Conservation (phyloP, 202 grass and related monocot species). For the Eragrostis tef region DNA sequence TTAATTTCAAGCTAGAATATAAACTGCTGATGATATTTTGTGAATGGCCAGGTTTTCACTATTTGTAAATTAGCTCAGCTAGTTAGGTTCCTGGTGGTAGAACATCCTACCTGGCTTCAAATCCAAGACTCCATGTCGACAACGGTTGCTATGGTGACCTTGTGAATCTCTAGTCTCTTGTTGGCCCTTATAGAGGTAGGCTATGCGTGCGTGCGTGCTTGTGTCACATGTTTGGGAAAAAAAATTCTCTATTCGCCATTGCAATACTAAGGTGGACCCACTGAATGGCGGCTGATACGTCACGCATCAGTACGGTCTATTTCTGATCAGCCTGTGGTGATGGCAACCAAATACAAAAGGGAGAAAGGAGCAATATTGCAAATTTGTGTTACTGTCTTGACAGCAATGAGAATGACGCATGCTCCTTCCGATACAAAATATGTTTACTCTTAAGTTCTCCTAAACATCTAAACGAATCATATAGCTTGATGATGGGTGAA, state of each 20-base stretch:
- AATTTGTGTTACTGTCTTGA: neutral
- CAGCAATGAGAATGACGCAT: neutral
- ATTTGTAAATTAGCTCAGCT: too few relatives aligned
- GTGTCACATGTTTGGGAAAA: too few relatives aligned
- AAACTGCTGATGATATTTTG: slow-evolving; percentile 10
- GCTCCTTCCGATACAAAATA: neutral
- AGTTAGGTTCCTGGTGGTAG: too few relatives aligned
- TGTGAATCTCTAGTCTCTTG: too few relatives aligned
- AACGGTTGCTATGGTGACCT: too few relatives aligned
- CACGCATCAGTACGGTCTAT: neutral
- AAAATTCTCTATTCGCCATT: neutral
- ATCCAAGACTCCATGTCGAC: too few relatives aligned
- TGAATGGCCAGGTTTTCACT: too few relatives aligned
- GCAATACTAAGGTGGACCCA: slow-evolving; percentile 17
- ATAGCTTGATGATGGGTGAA: neutral
- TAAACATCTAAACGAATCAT: neutral
- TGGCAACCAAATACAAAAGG: neutral
- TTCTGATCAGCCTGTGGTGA: slow-evolving; percentile 30
- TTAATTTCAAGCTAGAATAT: slow-evolving; percentile 38
- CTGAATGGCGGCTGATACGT: slow-evolving; percentile 22
- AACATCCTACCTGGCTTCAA: too few relatives aligned
- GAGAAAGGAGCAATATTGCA: neutral
- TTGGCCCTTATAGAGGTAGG: too few relatives aligned
- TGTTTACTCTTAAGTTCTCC: neutral
- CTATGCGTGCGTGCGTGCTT: too few relatives aligned